Conservation (phyloP, 2,329 filamentous ascomycete genomes). For the Botrytis fabae region DNA sequence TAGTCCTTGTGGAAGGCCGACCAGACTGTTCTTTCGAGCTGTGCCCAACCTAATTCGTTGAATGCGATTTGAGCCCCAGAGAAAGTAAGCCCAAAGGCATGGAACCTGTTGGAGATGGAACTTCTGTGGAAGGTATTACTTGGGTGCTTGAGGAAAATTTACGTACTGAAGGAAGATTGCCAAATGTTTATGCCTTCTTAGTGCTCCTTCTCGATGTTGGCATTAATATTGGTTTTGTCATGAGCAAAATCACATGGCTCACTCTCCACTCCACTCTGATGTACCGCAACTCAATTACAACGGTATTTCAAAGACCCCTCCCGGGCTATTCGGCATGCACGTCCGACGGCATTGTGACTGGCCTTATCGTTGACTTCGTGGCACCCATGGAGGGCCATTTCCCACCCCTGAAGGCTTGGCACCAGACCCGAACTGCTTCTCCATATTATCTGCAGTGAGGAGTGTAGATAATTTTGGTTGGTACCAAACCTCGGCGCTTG, state of each 20-base stretch:
- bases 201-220: not conserved
- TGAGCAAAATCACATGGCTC: not conserved
- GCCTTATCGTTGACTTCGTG: conserved; percentile 25
- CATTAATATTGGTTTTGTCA: not conserved
- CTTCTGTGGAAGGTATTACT: not conserved
- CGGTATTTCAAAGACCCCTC: conserved; percentile 15
- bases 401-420: conserved; percentile 8
- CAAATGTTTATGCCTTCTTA: not conserved
- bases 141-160: conserved; percentile 2
- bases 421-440: conserved; percentile 13
- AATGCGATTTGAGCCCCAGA: not conserved
- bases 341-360: conserved; percentile 19
- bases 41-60: not conserved
- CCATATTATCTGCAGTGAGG: conserved; percentile 18
- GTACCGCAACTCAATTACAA: conserved; percentile 14
- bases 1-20: not conserved
- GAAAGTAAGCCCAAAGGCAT: not conserved
- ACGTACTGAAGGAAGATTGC: conserved; percentile 10
- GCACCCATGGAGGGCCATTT: conserved; percentile 16
- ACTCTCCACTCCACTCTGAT: conserved; percentile 6
- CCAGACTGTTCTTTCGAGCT: not conserved
- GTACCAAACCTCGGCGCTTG: conserved; percentile 33
- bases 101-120: not conserved
- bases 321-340: conserved; percentile 23
- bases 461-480: conserved; percentile 16